A percentile compares a stretch with the other conserved stretches of the same genome.
These are phyloP conservation scores for Fusarium sp. DNA, from an alignment of 2,329 filamentous ascomycete species.

Conservation along the genomic window DNA sequence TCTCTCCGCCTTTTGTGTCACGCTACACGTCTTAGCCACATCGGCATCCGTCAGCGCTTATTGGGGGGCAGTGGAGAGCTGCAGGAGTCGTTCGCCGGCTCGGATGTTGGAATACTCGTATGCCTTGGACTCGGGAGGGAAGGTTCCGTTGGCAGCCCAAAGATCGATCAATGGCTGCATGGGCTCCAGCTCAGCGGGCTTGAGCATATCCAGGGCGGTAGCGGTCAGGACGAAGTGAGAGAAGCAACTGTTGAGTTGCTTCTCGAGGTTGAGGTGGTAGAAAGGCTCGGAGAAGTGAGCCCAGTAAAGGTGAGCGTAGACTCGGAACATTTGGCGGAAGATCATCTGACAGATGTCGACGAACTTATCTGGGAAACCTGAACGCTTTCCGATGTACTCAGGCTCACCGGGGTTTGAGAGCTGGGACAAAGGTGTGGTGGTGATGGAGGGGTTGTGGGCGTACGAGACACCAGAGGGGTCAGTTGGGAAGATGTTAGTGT, in stretches of 20 bases:
- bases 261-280: slow-evolving; percentile 84
- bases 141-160: slow-evolving; percentile 89
- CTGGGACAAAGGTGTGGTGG: slow-evolving; percentile 71
- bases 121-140: slow-evolving; percentile 80
- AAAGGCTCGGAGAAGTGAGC: slow-evolving; percentile 90
- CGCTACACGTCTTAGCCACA: slow-evolving; percentile 21
- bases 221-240: slow-evolving; percentile 86
- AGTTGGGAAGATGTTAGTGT: slow-evolving; percentile 90
- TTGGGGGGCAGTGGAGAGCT: slow-evolving; percentile 57
- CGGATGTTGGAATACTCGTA: slow-evolving; percentile 74
- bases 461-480: slow-evolving; percentile 79
- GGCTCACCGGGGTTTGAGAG: slow-evolving; percentile 71
- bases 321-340: slow-evolving; percentile 98
- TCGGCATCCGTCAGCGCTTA: slow-evolving; percentile 32
- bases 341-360: slow-evolving; percentile 91
- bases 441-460: slow-evolving; percentile 71
- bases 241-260: slow-evolving; percentile 89
- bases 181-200: slow-evolving; percentile 90
- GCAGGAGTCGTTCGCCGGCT: slow-evolving; percentile 70
- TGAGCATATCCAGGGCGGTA: slow-evolving; percentile 85
- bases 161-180: slow-evolving; percentile 96
- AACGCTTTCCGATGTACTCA: slow-evolving; percentile 90
- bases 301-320: slow-evolving; percentile 98
- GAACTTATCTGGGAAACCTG: slow-evolving; percentile 92
- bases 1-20: slow-evolving; percentile 33